phyloP scores from a whole-genome alignment of 139 green algal species.

The Coccomyxa sp. region DNA sequence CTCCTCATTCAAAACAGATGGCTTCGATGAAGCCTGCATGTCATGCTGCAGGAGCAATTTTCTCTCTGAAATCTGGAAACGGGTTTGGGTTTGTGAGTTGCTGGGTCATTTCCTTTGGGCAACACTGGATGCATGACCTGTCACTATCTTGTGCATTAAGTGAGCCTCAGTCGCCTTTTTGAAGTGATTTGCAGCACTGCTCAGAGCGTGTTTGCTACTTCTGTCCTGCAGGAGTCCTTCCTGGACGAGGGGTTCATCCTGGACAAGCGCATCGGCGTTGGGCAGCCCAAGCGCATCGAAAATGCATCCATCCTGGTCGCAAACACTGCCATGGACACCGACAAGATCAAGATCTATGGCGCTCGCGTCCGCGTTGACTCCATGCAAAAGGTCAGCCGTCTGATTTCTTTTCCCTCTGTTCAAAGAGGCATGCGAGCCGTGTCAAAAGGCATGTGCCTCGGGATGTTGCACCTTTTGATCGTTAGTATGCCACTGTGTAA shows the following conservation, averaged over 20 bases:
- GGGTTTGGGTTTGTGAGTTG: background rate
- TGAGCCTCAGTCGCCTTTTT: background rate
- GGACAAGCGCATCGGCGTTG: constrained; percentile 97
- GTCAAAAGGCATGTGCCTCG: too few species aligned
- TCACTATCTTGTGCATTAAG: background rate
- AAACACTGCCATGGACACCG: constrained; percentile 99
- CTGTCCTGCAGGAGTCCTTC: constrained; percentile 76
- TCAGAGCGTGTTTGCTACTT: background rate
- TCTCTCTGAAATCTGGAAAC: too few species aligned
- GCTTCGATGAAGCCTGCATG: too few species aligned
- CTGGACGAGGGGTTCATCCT: constrained; percentile 99
- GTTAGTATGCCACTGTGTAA: too few species aligned
- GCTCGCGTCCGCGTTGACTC: constrained; percentile 70
- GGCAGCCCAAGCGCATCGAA: constrained; percentile 93
- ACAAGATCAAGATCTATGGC: constrained; percentile 99
- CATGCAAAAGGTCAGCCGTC: constrained; percentile 76
- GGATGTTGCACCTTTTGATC: too few species aligned
- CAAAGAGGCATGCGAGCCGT: background rate
- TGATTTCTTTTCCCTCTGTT: background rate
- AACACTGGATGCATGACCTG: background rate
- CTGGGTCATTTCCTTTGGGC: background rate
- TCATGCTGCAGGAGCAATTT: too few species aligned
- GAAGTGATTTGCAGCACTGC: background rate
- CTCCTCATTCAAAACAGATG: too few species aligned
- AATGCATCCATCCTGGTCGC: constrained; percentile 96